phyloP scores from a whole-genome alignment of 1,284 basidiomycete genomes.

The Malassezia slooffiae region DNA sequence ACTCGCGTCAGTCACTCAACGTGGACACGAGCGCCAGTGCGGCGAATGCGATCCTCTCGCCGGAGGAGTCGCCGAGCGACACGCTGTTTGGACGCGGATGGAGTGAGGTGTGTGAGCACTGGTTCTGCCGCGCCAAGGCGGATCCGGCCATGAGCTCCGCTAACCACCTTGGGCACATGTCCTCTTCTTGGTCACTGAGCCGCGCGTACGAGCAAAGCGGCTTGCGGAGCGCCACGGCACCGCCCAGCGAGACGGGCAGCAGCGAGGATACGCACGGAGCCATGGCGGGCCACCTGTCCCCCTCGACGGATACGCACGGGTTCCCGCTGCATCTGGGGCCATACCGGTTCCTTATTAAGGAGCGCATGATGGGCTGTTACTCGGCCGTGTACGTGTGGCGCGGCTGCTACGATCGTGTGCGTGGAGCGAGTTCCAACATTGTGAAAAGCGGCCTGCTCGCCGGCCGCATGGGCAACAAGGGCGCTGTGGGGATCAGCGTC shows the following conservation, averaged over 20 bases:
- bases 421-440: constrained; percentile 51
- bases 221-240: too few species aligned
- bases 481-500: constrained; percentile 67
- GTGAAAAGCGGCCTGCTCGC: constrained; percentile 78
- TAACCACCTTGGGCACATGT: too few species aligned
- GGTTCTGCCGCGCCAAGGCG: too few species aligned
- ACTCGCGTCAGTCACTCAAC: too few species aligned
- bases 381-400: constrained; percentile 42
- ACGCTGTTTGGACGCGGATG: constrained; percentile 35
- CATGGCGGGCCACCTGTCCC: neutral
- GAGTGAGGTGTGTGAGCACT: constrained; percentile 46
- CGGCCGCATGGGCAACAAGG: constrained; percentile 67
- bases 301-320: neutral
- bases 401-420: constrained; percentile 27
- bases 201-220: too few species aligned
- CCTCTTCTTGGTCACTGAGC: too few species aligned
- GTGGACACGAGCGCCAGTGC: too few species aligned
- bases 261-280: too few species aligned
- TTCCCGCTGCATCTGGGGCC: constrained; percentile 48
- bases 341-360: constrained; percentile 68
- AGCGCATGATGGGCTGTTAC: constrained; percentile 78
- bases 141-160: too few species aligned
- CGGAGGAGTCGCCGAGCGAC: too few species aligned
- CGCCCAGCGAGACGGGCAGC: too few species aligned
- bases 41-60: too few species aligned